A percentile compares a stretch with the other conserved stretches of the same genome.
These are phyloP conservation scores for Hymenoscyphus linearis DNA, from an alignment of 2,329 filamentous ascomycete genomes.

Conservation along the genomic window DNA sequence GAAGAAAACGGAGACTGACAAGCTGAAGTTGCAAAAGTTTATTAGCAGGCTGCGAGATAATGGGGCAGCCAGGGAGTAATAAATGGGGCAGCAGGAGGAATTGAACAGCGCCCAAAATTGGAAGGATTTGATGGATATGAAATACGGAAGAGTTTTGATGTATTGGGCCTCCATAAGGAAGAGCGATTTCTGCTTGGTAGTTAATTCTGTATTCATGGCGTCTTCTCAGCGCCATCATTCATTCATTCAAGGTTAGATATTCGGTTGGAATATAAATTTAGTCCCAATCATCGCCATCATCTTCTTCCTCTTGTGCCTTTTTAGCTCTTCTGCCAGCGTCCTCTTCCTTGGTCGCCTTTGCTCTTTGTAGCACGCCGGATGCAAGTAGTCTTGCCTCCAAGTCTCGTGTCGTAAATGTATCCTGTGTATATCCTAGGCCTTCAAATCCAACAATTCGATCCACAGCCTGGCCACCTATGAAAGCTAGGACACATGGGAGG, in stretches of 20 bases:
- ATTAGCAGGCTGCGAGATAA: neutral
- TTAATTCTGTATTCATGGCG: neutral
- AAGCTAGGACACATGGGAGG: constrained; percentile 52
- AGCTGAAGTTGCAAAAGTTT: neutral
- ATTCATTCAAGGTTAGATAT: neutral
- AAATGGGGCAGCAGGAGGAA: neutral
- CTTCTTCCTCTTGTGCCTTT: constrained; percentile 38
- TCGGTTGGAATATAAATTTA: constrained; percentile 7
- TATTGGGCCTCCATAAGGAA: neutral
- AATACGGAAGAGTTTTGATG: neutral
- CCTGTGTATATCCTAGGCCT: constrained; percentile 45
- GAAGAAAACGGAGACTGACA: neutral
- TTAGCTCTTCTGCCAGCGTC: constrained; percentile 31
- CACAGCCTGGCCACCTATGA: constrained; percentile 48
- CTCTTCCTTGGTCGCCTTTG: constrained; percentile 44
- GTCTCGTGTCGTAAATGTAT: constrained; percentile 49
- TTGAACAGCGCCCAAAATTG: neutral
- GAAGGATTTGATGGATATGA: neutral
- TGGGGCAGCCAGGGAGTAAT: neutral
- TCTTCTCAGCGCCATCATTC: neutral
- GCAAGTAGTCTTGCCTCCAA: constrained; percentile 46
- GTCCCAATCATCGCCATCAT: constrained; percentile 47
- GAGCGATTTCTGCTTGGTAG: neutral
- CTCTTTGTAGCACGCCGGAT: constrained; percentile 46
- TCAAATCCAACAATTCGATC: constrained; percentile 56